These are phyloP conservation scores for Botryotinia globosa DNA, from an alignment of 2,329 filamentous ascomycete genomes.

Conservation along the genomic window DNA sequence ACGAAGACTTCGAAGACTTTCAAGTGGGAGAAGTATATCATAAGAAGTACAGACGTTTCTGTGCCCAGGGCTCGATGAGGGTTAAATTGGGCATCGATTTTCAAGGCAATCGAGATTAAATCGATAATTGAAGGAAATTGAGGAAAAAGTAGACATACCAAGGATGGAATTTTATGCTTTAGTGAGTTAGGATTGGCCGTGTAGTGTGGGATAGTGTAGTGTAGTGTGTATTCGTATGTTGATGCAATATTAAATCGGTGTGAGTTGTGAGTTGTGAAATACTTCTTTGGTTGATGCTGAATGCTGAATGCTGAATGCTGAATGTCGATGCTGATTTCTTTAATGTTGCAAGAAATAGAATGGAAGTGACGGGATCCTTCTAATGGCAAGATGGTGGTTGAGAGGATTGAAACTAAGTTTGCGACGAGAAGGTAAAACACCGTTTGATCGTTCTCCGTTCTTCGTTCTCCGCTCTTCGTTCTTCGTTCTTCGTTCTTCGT, in stretches of 20 bases:
- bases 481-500: neutral
- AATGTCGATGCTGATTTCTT: neutral
- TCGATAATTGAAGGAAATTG: slow-evolving; percentile 9
- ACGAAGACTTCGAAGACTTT: slow-evolving; percentile 11
- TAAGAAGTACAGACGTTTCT: slow-evolving; percentile 16
- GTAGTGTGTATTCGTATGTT: slow-evolving; percentile 4
- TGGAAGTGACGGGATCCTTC: neutral
- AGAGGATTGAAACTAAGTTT: slow-evolving; percentile 1
- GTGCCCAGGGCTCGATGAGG: slow-evolving; percentile 20
- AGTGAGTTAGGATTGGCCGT: neutral
- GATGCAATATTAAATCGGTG: neutral
- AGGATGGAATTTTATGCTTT: slow-evolving; percentile 13
- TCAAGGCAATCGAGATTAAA: slow-evolving; percentile 3
- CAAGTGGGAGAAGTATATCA: slow-evolving; percentile 14
- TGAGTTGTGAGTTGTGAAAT: neutral
- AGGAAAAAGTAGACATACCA: slow-evolving; percentile 23
- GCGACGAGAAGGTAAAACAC: neutral
- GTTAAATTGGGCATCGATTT: neutral
- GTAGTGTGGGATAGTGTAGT: neutral
- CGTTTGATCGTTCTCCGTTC: neutral
- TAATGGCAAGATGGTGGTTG: neutral
- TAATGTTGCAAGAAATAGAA: neutral
- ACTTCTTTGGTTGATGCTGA: neutral
- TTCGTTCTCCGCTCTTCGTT: no score
- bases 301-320: neutral